Percentiles rank a stretch among this genome's conserved stretches.
Conservation (phyloP, 192 early-diverging fungal species). For the Chytriomyces hyalinus region DNA sequence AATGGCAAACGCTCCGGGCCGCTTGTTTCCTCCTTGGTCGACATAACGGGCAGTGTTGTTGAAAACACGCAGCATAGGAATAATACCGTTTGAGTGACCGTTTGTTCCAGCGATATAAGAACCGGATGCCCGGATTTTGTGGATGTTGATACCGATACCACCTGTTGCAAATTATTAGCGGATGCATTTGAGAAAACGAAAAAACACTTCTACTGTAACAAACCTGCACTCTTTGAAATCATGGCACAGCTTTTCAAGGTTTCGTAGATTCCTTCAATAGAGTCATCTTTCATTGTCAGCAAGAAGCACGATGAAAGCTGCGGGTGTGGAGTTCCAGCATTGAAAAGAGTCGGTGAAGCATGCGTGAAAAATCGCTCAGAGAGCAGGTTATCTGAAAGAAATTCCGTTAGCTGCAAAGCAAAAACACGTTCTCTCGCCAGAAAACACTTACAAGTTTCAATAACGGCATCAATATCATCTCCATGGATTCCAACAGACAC, state of each 20-base stretch:
- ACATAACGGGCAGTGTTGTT: constrained; percentile 99
- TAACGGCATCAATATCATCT: constrained; percentile 85
- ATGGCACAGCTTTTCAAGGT: constrained; percentile 96
- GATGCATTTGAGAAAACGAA: neutral
- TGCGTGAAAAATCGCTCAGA: constrained; percentile 95
- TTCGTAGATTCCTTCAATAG: constrained; percentile 97
- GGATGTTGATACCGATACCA: constrained; percentile 96
- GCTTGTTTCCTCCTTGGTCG: constrained; percentile 99
- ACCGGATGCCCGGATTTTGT: constrained; percentile 92
- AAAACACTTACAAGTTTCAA: constrained; percentile 70
- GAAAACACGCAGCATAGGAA: constrained; percentile 97
- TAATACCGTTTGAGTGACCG: constrained; percentile 92
- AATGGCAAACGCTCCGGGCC: constrained; percentile 96
- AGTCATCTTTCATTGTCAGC: constrained; percentile 94
- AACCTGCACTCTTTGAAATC: constrained; percentile 94
- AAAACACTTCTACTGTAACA: neutral
- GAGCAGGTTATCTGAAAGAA: constrained; percentile 74
- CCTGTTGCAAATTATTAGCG: constrained; percentile 36
- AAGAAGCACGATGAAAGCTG: constrained; percentile 97
- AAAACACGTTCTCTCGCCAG: too few relatives aligned
- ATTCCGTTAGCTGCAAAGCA: neutral
- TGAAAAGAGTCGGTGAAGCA: constrained; percentile 96
- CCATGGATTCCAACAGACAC: constrained; percentile 97
- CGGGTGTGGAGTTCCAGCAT: constrained; percentile 94
- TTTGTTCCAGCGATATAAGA: constrained; percentile 99